Conservation (phyloP, 441 rosid species). For the Populus hybrid region DNA sequence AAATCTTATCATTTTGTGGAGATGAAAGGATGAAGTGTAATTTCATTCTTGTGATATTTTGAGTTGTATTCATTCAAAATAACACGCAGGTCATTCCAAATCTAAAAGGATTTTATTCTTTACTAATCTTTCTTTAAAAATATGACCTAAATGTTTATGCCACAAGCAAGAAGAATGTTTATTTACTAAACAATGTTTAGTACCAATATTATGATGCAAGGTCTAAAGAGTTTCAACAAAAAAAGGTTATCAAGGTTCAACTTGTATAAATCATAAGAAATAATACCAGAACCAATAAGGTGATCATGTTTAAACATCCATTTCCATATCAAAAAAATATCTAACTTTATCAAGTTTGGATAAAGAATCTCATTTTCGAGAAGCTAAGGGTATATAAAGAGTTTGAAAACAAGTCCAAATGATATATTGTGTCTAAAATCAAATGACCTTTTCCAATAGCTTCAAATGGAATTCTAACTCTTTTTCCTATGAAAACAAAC, state of each 20-base stretch:
- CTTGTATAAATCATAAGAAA: background rate
- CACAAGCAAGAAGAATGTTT: too few species aligned
- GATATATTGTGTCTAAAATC: background rate
- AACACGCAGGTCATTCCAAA: too few species aligned
- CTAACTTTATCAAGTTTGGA: slow-evolving; percentile 5
- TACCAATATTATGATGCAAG: background rate
- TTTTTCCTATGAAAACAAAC: background rate
- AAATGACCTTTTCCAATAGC: background rate
- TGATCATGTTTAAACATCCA: background rate
- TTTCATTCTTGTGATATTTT: too few species aligned
- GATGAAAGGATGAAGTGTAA: too few species aligned
- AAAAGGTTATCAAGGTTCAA: background rate
- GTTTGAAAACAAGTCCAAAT: background rate
- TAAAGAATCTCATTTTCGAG: background rate
- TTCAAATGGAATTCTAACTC: background rate
- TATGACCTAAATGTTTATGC: too few species aligned
- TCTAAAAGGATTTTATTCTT: too few species aligned
- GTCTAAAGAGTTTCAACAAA: background rate
- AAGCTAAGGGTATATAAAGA: slow-evolving; percentile 4
- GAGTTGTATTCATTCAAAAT: too few species aligned
- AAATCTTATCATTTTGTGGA: too few species aligned
- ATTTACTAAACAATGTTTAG: too few species aligned
- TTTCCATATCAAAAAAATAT: background rate
- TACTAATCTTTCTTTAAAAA: too few species aligned
- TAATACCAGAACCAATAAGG: background rate